Base-by-base conservation (phyloP, 805 yeast genomes). In the Ogataea nitratoaversa region DNA sequence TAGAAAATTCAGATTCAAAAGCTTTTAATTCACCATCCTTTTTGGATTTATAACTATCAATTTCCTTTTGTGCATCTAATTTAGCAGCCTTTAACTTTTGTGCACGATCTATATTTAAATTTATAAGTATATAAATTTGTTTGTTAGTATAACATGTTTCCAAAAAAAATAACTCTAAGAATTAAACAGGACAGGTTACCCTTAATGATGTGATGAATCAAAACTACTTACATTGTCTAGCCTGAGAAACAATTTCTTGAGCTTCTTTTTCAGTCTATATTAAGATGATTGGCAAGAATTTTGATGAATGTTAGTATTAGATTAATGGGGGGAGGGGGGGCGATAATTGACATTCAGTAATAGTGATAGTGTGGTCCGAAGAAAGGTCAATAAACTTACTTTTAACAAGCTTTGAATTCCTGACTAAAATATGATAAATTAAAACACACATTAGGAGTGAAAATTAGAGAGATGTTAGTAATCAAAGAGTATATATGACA, bases 41-140 rank as follows among this genome's bases (percentile, higher is more conserved):
- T 62, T 80, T 76, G 37, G 72, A 62, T 72, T 86, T 90, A 76
- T 93, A 93, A 41, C 79, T 82, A 50, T 81, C 84, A 55, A 93
- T 87, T 66, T 93, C 99, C 41, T 72, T 68, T 49, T 88, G 84
- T 28, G 99, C 99, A 63, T 93, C 98, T 19, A 82, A 69, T 71
- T 89, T 91, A 38, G 98, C 96, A 34, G 93, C 90, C 77, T 91
- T 93, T 62, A 93, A 75, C 50, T 89, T 84, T 52, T 78, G 82
- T 31, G 93, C 76, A 66, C 96, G 87, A 70, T 83, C 78, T 72
- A 33, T 44, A 29, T 14, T 14, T 14, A n/a, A 12, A n/a, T n/a
- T n/a, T n/a, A n/a, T n/a, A n/a, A n/a, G n/a, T n/a, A n/a, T n/a
- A n/a, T n/a, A n/a, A n/a, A n/a, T n/a, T n/a, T n/a, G n/a, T n/a